A percentile compares a stretch with the other conserved stretches of the same genome.
These are phyloP conservation scores for Penicillium aurantiogriseum DNA, from an alignment of 2,329 filamentous ascomycete genomes.

Conservation along the genomic window DNA sequence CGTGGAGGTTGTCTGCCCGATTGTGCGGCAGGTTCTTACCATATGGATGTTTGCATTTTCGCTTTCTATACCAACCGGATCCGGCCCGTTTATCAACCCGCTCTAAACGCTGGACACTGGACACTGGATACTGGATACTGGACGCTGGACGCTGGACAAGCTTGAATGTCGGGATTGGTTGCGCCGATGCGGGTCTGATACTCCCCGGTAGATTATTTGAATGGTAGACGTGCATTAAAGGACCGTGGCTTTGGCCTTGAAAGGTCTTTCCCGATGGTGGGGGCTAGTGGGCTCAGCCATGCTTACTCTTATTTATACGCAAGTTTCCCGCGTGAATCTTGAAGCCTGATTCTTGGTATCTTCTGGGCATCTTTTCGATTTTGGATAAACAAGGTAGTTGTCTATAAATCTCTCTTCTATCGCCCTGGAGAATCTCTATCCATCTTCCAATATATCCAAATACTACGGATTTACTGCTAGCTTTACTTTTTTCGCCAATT, in stretches of 20 bases:
- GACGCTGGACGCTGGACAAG: background rate
- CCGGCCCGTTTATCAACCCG: slow-evolving; percentile 3
- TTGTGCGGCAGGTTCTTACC: background rate
- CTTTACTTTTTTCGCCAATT: background rate
- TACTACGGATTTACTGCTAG: background rate
- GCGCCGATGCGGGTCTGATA: slow-evolving; percentile 6
- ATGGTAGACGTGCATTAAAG: background rate
- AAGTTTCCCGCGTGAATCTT: background rate
- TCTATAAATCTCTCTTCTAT: background rate
- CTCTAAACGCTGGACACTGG: background rate
- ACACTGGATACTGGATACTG: background rate
- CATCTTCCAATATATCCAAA: background rate
- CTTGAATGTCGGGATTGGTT: slow-evolving; percentile 8
- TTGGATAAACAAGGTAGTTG: background rate
- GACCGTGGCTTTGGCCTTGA: slow-evolving; percentile 3
- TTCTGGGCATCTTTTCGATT: background rate
- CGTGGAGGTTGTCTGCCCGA: background rate
- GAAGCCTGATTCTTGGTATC: background rate
- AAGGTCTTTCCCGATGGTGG: slow-evolving; percentile 6
- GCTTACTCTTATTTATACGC: slow-evolving; percentile 4
- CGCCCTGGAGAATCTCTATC: background rate
- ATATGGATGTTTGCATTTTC: background rate
- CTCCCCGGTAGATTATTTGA: background rate
- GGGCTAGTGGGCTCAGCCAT: slow-evolving; percentile 6
- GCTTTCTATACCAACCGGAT: slow-evolving; percentile 4